Evolutionary conservation across 257 asterid species (phyloP).

Genomic region (Solanum verrucosum): DNA sequence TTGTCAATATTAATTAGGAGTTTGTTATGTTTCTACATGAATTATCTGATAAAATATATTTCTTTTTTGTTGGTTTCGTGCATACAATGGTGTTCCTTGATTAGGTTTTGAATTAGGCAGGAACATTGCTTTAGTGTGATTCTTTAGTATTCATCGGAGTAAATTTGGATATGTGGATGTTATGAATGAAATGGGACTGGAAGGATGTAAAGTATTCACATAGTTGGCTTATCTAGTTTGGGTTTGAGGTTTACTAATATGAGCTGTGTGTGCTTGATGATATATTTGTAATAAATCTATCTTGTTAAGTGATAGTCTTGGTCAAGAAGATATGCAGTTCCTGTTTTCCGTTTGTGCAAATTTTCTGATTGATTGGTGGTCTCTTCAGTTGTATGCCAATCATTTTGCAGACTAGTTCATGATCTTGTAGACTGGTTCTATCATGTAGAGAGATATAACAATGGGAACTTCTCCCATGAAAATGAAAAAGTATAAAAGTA

Average conservation of each 20-base stretch:
- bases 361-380: background rate
- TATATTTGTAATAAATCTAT: background rate
- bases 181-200: background rate
- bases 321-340: background rate
- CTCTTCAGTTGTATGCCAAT: background rate
- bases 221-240: background rate
- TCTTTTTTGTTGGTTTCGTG: background rate
- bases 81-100: background rate
- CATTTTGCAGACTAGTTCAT: background rate
- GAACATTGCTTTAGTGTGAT: background rate
- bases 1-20: background rate
- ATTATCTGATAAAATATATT: background rate
- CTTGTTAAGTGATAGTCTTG: background rate
- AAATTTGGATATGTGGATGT: background rate
- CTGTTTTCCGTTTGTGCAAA: background rate
- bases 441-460: background rate
- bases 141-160: background rate
- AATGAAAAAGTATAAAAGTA: background rate
- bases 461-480: background rate
- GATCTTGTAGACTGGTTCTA: background rate
- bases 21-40: background rate
- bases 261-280: background rate
- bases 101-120: background rate
- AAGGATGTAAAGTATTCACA: background rate
- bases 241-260: background rate